phyloP scores from a whole-genome alignment of 2,329 filamentous ascomycete genomes.

The Sclerotinia sclerotiorum region DNA sequence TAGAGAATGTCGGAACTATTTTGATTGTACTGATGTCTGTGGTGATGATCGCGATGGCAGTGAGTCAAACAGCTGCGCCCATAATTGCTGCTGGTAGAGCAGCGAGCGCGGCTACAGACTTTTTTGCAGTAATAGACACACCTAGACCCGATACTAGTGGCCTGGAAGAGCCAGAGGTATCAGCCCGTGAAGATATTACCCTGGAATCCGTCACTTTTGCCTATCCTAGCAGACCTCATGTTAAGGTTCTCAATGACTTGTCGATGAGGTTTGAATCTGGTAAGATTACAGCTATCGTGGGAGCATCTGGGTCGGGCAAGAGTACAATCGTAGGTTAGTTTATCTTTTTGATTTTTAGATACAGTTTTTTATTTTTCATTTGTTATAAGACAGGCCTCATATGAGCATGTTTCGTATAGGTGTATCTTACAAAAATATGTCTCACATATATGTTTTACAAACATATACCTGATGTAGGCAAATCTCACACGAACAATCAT shows the following conservation, averaged over 20 bases:
- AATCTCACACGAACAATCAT: not conserved
- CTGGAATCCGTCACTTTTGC: conserved; percentile 41
- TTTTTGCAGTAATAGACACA: conserved; percentile 41
- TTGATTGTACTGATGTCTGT: conserved; percentile 43
- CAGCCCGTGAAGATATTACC: conserved; percentile 43
- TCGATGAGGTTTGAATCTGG: conserved; percentile 40
- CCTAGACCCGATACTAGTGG: conserved; percentile 42
- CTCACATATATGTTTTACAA: no score
- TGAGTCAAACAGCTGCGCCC: conserved; percentile 57
- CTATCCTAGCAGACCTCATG: conserved; percentile 40
- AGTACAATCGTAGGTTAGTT: conserved; percentile 42
- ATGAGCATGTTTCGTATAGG: no score
- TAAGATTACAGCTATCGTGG: conserved; percentile 47
- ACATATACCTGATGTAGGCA: no score
- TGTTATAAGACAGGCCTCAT: no score
- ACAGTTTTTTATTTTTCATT: not conserved
- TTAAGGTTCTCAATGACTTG: conserved; percentile 41
- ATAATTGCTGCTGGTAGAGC: conserved; percentile 49
- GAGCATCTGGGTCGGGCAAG: conserved; percentile 46
- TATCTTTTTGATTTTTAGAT: not conserved
- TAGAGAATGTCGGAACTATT: conserved; percentile 54
- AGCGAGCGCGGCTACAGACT: conserved; percentile 41
- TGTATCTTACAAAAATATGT: no score
- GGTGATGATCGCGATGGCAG: conserved; percentile 29
- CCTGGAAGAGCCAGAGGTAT: conserved; percentile 49